Evolutionary conservation across 129 eudicot genomes (phyloP).

Genomic region (Gnaphalium uliginosum): DNA sequence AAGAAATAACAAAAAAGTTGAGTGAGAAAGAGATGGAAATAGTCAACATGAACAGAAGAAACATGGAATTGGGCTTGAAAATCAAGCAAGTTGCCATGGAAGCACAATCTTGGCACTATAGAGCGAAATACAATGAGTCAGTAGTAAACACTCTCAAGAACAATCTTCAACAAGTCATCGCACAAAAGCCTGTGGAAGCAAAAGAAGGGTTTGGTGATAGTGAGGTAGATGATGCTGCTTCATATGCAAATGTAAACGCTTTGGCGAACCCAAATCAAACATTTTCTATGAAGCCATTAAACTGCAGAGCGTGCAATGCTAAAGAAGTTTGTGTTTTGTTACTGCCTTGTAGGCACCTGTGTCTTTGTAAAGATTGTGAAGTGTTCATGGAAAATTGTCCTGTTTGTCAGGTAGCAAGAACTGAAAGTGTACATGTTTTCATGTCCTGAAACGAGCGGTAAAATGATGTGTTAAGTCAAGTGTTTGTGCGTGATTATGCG

Average conservation of each 20-base stretch:
- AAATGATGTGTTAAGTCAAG: constrained; percentile 14
- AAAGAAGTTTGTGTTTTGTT: constrained; percentile 59
- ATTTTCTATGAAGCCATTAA: constrained; percentile 16
- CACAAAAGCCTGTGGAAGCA: constrained; percentile 38
- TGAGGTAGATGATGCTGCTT: constrained; percentile 61
- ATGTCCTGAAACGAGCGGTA: constrained; percentile 40
- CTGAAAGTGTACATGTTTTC: constrained; percentile 62
- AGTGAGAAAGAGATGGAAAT: constrained; percentile 62
- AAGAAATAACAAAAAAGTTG: constrained; percentile 45
- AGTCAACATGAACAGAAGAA: constrained; percentile 55
- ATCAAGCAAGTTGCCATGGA: constrained; percentile 62
- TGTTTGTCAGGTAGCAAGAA: constrained; percentile 52
- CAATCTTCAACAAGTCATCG: constrained; percentile 65
- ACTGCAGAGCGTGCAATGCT: constrained; percentile 55
- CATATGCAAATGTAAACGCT: constrained; percentile 36
- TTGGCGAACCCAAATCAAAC: constrained; percentile 19
- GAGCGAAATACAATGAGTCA: constrained; percentile 77
- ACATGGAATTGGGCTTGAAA: constrained; percentile 55
- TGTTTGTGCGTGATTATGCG: constrained; percentile 20
- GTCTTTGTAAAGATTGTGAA: constrained; percentile 68
- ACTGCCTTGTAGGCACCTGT: constrained; percentile 73
- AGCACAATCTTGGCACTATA: constrained; percentile 68
- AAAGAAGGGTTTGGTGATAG: constrained; percentile 76
- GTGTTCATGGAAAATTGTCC: constrained; percentile 54
- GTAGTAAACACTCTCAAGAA: constrained; percentile 51